Evolutionary conservation across 768 basidiomycete genomes (phyloP), one percentile per base, ranked within the genome.

Genomic region (Tricholoma furcatifolium): DNA sequence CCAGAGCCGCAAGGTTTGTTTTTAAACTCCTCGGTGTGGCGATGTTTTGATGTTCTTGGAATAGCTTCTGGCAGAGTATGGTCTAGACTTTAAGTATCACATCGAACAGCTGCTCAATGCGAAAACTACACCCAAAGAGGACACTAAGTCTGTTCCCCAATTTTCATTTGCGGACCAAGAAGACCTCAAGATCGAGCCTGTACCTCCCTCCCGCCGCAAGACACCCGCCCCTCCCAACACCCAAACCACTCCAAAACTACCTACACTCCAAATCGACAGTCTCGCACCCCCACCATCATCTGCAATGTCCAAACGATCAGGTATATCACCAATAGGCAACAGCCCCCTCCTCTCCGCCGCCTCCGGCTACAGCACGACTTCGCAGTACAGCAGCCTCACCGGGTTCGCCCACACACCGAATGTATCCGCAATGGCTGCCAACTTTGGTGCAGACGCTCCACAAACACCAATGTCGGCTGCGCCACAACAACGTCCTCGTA

Each of bases 41-140:
- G 48, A 7, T 32, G 10, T 9, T 42, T 20, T 30, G 44, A n/a
- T 12, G 21, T 51, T 18, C 14, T 30, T 41, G 18, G 0, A 43
- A 14, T 58, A 93, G 89, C 81, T 96, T 14, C 76, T 98, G 6
- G 87, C 93, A 72, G 95, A 98, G 62, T 93, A 87, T 63, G 95
- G 95, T 2, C 83, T 98, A 32, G 95, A 97, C 71, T 97, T 98
- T 67, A 87, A 88, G 20, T 93, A 88, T 72, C 75, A 96, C n/a
- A 75, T 98, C n/a, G 85, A 91, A 31, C 77, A 79, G n/a, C 72
- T 89, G 3, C 75, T 91, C 1, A 69, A 76, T 11, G 77, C 78
- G 49, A 68, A 47, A 15, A 14, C 17, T 6, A 46, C 75, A 18
- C 79, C 82, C 1, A 79, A 78, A 60, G 63, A 73, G 43, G 58